phyloP scores from a whole-genome alignment of 2,329 filamentous ascomycete genomes.

The Colletotrichum sp. region DNA sequence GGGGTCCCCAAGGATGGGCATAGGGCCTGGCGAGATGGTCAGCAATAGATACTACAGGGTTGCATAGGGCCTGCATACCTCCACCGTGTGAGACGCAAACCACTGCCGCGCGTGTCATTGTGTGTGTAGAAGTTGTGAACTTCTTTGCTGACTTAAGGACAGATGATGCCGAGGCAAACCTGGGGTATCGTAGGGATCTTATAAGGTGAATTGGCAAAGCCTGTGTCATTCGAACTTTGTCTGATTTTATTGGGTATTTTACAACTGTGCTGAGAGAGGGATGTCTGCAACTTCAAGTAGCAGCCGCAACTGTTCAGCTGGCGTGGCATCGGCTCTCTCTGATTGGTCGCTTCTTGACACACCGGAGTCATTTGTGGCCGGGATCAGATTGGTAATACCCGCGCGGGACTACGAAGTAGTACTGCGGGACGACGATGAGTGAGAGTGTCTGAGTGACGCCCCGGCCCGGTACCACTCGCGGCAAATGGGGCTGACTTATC shows the following conservation, averaged over 20 bases:
- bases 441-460: background rate
- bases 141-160: background rate
- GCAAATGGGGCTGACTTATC: background rate
- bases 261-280: background rate
- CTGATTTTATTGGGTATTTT: background rate
- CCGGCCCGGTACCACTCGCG: background rate
- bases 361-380: background rate
- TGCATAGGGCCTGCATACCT: constrained; percentile 31
- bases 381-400: constrained; percentile 21
- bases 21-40: constrained; percentile 44
- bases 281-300: constrained; percentile 3
- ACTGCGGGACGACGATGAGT: background rate
- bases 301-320: background rate
- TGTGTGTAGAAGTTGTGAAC: constrained; percentile 5
- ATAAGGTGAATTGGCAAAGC: background rate
- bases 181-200: background rate
- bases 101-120: constrained; percentile 47
- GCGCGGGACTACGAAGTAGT: constrained; percentile 9
- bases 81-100: constrained; percentile 56
- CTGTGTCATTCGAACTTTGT: background rate
- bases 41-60: background rate
- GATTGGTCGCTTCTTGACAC: background rate
- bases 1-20: constrained; percentile 63
- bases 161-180: background rate
- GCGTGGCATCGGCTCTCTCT: background rate